Base-by-base conservation (phyloP, 495 filamentous ascomycete species). In the Thermochaetoides thermophila region DNA sequence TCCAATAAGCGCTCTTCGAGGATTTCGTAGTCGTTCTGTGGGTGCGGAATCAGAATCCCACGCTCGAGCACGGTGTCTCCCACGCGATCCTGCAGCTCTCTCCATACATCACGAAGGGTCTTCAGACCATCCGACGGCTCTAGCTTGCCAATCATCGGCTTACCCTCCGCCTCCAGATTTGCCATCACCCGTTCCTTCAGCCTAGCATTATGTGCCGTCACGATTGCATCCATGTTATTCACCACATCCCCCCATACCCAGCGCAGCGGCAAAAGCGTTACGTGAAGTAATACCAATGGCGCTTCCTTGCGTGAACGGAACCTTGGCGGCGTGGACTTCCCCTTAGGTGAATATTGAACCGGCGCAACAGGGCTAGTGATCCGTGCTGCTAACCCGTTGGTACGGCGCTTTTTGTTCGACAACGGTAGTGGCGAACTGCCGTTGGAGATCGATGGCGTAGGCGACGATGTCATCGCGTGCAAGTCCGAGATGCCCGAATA, bases 1-100 rank as follows among this genome's bases (percentile, higher is more conserved):
- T 94, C 87, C 3, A 95, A 57, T n/a, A 97, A 60, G 11, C 85
- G 66, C 53, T 95, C 89, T 54, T 97, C 89, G 0, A 97, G 70
- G 16, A 93, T 55, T 46, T 92, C 87, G 47, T 86, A 95, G 42
- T 91, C 78, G 37, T 85, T 83, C 44, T 79, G 73, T 9, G 89
- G 89, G 48, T 97, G 89, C 1, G 83, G 75, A 6, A 97, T 68
- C 26, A 97, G 61, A 11, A 97, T 66, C 1, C 89, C 89, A 1
- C 89, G 71, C 43, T 85, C 79, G 8, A 89, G 58, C 2, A 93
- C 73, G 0, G 80, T 87, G 12, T 83, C 77, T 13, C 74, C 72
- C 13, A 79, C 53, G 35, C 81, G 80, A 24, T 86, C 81, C 44
- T 76, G 71, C 3, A 94, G 56, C 9, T 84, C 55, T 12, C 76